These are phyloP conservation scores for Leccinum variicolor DNA, from an alignment of 768 basidiomycete species.

Conservation along the genomic window DNA sequence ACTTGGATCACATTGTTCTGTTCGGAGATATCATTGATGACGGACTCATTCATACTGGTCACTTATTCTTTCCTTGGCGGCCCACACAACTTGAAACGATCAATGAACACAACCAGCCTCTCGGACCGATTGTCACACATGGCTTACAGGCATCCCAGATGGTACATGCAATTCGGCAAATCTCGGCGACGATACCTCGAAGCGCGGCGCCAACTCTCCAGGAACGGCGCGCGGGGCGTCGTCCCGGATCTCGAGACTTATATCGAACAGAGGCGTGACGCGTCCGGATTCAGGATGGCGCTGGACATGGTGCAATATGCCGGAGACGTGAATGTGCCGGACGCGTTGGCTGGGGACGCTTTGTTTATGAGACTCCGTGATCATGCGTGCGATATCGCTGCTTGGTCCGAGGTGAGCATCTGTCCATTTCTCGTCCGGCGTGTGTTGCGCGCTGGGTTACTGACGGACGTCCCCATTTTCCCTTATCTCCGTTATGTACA, in stretches of 20 bases:
- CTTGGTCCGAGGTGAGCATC: constrained; percentile 49
- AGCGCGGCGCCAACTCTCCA: constrained; percentile 31
- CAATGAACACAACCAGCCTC: constrained; percentile 29
- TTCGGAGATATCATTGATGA: constrained; percentile 8
- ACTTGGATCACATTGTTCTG: neutral
- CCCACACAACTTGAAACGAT: neutral
- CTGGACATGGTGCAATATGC: constrained; percentile 53
- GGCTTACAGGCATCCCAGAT: constrained; percentile 34
- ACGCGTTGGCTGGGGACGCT: constrained; percentile 24
- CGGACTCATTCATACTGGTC: constrained; percentile 3
- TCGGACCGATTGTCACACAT: constrained; percentile 36
- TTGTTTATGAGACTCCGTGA: constrained; percentile 34
- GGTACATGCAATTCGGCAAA: constrained; percentile 41
- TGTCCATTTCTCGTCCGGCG: neutral
- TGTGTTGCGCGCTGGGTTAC: no score
- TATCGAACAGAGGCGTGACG: constrained; percentile 42
- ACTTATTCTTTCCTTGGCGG: neutral
- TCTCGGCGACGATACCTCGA: constrained; percentile 33
- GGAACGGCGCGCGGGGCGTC: constrained; percentile 18
- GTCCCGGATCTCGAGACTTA: constrained; percentile 46
- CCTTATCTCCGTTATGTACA: constrained; percentile 19
- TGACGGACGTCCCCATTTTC: neutral
- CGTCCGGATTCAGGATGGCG: constrained; percentile 47
- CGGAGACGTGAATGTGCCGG: constrained; percentile 41
- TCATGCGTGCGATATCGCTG: constrained; percentile 47